Base-by-base conservation (phyloP, 768 basidiomycete species). In the Boletus reticulatus region DNA sequence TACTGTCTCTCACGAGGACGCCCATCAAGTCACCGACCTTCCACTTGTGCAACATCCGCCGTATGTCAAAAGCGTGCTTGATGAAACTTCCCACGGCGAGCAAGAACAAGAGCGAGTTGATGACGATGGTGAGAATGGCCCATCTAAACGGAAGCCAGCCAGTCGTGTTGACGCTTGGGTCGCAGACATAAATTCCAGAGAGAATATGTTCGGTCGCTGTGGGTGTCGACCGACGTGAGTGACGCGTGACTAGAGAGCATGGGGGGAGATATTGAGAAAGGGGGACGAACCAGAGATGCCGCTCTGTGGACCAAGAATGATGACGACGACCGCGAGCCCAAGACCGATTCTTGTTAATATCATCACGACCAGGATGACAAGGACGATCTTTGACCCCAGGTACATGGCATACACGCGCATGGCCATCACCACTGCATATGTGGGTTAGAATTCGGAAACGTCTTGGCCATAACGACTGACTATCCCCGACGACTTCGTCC, bases 341-440 rank as follows among this genome's bases (percentile, higher is more conserved):
- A 65, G 11, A 6, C 14, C 39, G 10, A 62, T 51, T 24, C 56
- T 50, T 12, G 50, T 20, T 19, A 59, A 20, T 32, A 65, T 39
- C 20, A 42, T 42, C 17, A 13, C 32, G 12, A 56, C 17, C 32
- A 65, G 43, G 47, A 62, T 42, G 16, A 3, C 24, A 6, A 65
- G 14, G 19, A 65, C 22, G 22, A 4, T 32, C 19, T 38, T 57
- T 4, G 63, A 64, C 19, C 53, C 46, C 3, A 64, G 44, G 22
- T 64, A 64, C 62, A 65, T 65, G 44, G 63, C 53, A 38, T 65
- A 66, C 39, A 62, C 45, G 27, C 64, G 58, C 50, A 66, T 49
- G 37, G 53, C 29, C 43, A 64, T 64, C 48, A 64, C 56, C 24
- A 32, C 62, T 64, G n/a, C 10, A 24, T 16, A 24, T 16, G 19